Percentiles rank a stretch among this genome's conserved stretches.
phyloP scores from a whole-genome alignment of 1,284 basidiomycete species.

The Irpex lacteus region DNA sequence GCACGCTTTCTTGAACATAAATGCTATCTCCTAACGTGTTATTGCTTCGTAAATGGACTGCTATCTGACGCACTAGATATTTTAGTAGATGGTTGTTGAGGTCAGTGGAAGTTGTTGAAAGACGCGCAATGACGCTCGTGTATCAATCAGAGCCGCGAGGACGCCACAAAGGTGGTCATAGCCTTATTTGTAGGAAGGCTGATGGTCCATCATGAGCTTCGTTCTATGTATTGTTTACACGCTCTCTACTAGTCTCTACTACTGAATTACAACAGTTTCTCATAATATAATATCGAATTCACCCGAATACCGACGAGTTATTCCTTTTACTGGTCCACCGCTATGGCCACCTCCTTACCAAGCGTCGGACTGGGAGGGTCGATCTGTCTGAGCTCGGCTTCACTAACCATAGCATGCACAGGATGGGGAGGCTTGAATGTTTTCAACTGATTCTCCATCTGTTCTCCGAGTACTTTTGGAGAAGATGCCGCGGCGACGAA shows the following conservation, averaged over 20 bases:
- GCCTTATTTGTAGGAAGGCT: neutral
- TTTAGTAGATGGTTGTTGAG: neutral
- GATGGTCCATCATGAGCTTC: neutral
- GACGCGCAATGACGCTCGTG: too few species aligned
- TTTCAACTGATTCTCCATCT: conserved; percentile 64
- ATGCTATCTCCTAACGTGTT: neutral
- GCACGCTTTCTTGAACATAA: conserved; percentile 76
- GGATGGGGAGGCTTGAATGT: conserved; percentile 51
- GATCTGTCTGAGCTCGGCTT: conserved; percentile 36
- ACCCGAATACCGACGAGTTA: neutral
- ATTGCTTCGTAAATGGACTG: too few species aligned
- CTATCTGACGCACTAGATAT: too few species aligned
- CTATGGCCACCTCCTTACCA: conserved; percentile 27
- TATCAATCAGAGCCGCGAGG: neutral
- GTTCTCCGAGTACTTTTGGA: conserved; percentile 63
- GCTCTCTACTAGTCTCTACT: neutral
- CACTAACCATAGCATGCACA: conserved; percentile 46
- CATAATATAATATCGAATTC: too few species aligned
- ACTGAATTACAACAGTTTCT: too few species aligned
- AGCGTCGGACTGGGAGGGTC: conserved; percentile 18
- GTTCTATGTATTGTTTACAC: neutral
- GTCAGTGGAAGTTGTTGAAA: neutral
- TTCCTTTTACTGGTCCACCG: conserved; percentile 19
- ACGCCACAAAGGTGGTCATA: conserved; percentile 3
- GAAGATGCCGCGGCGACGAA: conserved; percentile 88